These are phyloP conservation scores for Incumbomyces delicatus DNA, from an alignment of 2,329 filamentous ascomycete species.

Conservation along the genomic window DNA sequence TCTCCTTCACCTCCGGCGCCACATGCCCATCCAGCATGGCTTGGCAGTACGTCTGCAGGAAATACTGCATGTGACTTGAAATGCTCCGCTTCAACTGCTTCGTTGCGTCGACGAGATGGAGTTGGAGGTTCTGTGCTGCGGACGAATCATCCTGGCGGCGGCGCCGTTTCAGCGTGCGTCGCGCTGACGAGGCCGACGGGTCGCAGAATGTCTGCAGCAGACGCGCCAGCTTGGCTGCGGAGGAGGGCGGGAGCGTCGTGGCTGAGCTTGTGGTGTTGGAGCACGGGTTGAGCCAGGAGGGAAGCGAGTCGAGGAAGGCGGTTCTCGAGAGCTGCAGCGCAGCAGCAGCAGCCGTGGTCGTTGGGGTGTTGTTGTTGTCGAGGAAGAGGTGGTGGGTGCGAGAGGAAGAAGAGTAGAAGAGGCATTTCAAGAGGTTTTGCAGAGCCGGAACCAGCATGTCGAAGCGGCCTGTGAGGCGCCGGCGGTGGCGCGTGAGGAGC, in stretches of 20 bases:
- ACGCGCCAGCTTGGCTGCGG: conserved; percentile 43
- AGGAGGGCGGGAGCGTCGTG: conserved; percentile 23
- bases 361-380: conserved; percentile 13
- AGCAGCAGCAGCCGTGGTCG: conserved; percentile 2
- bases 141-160: conserved; percentile 17
- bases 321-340: no score
- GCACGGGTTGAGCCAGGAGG: conserved; percentile 17
- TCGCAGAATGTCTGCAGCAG: conserved; percentile 52
- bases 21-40: conserved; percentile 43
- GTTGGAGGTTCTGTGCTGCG: conserved; percentile 2
- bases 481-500: conserved; percentile 47
- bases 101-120: conserved; percentile 46
- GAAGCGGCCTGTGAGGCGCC: conserved; percentile 50
- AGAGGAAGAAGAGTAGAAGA: conserved; percentile 41
- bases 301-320: conserved; percentile 13
- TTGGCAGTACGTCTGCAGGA: conserved; percentile 48
- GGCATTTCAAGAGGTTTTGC: conserved; percentile 44
- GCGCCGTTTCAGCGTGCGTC: conserved; percentile 28
- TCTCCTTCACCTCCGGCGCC: conserved; percentile 43
- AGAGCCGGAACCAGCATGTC: conserved; percentile 49
- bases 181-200: conserved; percentile 48
- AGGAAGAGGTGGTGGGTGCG: conserved; percentile 16
- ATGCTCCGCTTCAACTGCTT: conserved; percentile 50
- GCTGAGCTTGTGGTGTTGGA: conserved; percentile 4
- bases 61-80: conserved; percentile 47